Base-by-base conservation (phyloP, 2,329 filamentous ascomycete genomes). In the Fusarium scirpi region DNA sequence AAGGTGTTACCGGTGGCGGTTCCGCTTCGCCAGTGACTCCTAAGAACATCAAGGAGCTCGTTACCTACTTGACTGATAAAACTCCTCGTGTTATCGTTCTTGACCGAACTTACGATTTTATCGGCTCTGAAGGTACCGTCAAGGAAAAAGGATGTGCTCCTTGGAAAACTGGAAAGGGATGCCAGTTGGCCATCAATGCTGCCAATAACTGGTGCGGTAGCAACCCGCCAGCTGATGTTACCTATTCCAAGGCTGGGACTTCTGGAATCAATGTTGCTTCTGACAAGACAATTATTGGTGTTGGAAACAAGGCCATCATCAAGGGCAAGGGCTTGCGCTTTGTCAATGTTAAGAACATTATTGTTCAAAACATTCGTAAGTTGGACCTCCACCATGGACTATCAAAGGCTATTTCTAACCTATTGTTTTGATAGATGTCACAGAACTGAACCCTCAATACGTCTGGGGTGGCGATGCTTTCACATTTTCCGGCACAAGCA, bases 261-360 rank as follows among this genome's bases (percentile, higher is more conserved):
- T 32, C 25, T 4, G 46, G 55, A 4, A 69, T 38, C 4, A 54
- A 63, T 6, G 80, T 84, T 8, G 77, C 71, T 18, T 80, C 78
- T 55, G 79, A 84, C 71, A 83, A 83, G 73, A 79, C 79, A 2
- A 76, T 83, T 48, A 67, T 83, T 25, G 82, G 82, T 6, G 74
- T 77, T 25, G 82, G 81, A 5, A 77, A 68, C 48, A 77, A 75
- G 34, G 82, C 78, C 38, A 74, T 82, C 6, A 78, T 84, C 53
- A 79, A 78, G 25, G 82, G 82, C 51, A 83, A 81, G 65, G 82
- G 82, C 11, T 74, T 84, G 8, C 74, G 76, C 1, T 71, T 84
- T 27, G 61, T 65, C 6, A 60, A 59, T 67, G 70, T 20, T 65
- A 73, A 49, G 77, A 82, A 82, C 62, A 70, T 81, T 22, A 76